A percentile compares a stretch with the other conserved stretches of the same genome.
Evolutionary conservation across 495 filamentous ascomycete species (phyloP).

Genomic region (Trichoderma reesei): DNA sequence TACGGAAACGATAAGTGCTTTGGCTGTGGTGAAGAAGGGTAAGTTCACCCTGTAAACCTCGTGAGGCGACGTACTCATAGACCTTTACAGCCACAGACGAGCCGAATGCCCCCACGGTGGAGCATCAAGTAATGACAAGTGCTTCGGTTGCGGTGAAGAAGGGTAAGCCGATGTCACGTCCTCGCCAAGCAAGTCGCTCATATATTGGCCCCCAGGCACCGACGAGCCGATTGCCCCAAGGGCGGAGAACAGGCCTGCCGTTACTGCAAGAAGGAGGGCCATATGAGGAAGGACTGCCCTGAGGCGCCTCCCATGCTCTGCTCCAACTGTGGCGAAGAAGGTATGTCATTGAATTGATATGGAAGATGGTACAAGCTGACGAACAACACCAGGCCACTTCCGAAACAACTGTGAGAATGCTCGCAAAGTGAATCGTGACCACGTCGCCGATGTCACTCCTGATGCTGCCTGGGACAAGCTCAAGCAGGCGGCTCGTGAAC

Average conservation of each 20-base stretch:
- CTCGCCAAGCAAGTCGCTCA: too few relatives aligned
- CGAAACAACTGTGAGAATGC: conserved; percentile 56
- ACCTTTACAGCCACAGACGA: conserved; percentile 38
- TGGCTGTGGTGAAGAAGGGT: conserved; percentile 71
- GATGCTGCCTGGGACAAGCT: conserved; percentile 66
- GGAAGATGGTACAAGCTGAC: conserved; percentile 7
- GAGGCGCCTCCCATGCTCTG: conserved; percentile 52
- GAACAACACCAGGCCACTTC: conserved; percentile 47
- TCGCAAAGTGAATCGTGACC: conserved; percentile 54
- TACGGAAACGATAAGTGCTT: conserved; percentile 50
- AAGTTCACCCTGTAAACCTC: conserved; percentile 18
- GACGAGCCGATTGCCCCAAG: conserved; percentile 40
- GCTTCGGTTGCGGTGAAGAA: too few relatives aligned
- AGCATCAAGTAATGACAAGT: background rate
- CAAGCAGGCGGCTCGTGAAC: conserved; percentile 47
- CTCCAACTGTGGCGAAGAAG: conserved; percentile 65
- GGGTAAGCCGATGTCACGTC: too few relatives aligned
- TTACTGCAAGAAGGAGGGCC: conserved; percentile 42
- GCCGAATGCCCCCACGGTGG: conserved; percentile 37
- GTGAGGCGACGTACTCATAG: conserved; percentile 13
- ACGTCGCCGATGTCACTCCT: conserved; percentile 46
- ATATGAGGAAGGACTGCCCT: conserved; percentile 61
- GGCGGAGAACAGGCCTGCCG: conserved; percentile 25
- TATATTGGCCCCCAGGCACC: conserved; percentile 29
- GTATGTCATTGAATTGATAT: conserved; percentile 29